Conservation (phyloP, 2,329 filamentous ascomycete genomes). For the Karstenula rhodostoma region DNA sequence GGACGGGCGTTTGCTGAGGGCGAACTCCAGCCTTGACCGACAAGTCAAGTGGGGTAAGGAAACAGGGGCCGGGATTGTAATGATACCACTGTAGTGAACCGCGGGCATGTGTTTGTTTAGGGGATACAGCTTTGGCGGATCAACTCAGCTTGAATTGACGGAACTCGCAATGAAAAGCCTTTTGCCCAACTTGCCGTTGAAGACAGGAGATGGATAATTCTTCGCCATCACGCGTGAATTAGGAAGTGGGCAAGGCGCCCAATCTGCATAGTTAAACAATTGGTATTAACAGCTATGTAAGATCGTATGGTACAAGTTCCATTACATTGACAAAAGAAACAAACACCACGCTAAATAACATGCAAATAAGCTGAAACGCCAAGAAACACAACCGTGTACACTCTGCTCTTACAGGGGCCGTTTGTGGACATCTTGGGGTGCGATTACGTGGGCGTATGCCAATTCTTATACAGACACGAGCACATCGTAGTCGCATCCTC, state of each 20-base stretch:
- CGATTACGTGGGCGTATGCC: slow-evolving; percentile 28
- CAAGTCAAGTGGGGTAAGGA: neutral
- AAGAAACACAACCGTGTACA: neutral
- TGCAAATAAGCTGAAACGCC: neutral
- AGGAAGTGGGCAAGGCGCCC: neutral
- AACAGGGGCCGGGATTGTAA: neutral
- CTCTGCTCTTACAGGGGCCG: neutral
- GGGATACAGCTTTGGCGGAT: neutral
- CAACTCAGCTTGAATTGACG: neutral
- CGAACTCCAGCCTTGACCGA: slow-evolving; percentile 55
- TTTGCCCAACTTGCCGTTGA: neutral
- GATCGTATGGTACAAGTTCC: neutral
- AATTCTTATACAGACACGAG: slow-evolving; percentile 58
- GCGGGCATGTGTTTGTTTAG: neutral
- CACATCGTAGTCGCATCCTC: slow-evolving; percentile 50
- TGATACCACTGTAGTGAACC: slow-evolving; percentile 9
- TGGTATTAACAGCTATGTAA: neutral
- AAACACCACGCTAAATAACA: slow-evolving; percentile 14
- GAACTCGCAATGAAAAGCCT: neutral
- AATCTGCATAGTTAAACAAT: neutral
- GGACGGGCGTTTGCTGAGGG: slow-evolving; percentile 74
- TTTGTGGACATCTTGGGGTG: neutral
- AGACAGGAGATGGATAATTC: neutral
- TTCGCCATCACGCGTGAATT: no score
- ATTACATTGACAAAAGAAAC: neutral